Base-by-base conservation (phyloP, 345 rosid species). In the Stellera chamaejasme region DNA sequence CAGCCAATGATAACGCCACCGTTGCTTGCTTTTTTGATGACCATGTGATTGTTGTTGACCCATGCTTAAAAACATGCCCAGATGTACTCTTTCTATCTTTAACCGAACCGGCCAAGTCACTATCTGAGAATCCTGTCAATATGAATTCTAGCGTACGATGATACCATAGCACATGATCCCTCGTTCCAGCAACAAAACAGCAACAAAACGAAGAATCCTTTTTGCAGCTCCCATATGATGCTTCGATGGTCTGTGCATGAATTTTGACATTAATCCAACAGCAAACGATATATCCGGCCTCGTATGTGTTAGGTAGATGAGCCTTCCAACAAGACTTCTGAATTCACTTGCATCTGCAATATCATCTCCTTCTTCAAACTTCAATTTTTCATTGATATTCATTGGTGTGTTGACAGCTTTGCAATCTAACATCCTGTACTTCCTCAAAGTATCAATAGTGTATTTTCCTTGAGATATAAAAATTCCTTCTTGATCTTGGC, bases 391-490 rank as follows among this genome's bases (percentile, higher is more conserved):
- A 54, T 39, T 54, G 2, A 54, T n/a, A 1, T 28, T 32, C 46
- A 11, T 54, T 13, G 58, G 45, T 2, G 46, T 42, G 1, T 4
- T 0, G 3, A 5, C 27, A 2, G 15, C 14, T 26, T 60, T 60
- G 55, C 48, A 60, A 14, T 32, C 8, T 1, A 0, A 1, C 39
- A 60, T 60, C 8, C 19, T 6, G 12, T 48, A 60, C 15, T 32
- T 60, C 47, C n/a, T 39, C 5, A 60, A 19, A 2, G 49, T 14
- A 19, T 50, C 41, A 9, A 0, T 15, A 14, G 47, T 13, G 36
- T 60, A 60, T 28, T 60, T 60, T 13, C n/a, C 13, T 49, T 60
- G 48, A 16, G 39, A 49, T 4, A 60, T 4, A 2, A 60, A 13
- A 10, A 32, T 48, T 36, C 11, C 10, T 28, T 39, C 23, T 50